Percentiles rank a stretch among this genome's conserved stretches.
These are phyloP conservation scores for Pachysandra terminalis DNA, from an alignment of 164 flowering plant species.

Conservation along the genomic window DNA sequence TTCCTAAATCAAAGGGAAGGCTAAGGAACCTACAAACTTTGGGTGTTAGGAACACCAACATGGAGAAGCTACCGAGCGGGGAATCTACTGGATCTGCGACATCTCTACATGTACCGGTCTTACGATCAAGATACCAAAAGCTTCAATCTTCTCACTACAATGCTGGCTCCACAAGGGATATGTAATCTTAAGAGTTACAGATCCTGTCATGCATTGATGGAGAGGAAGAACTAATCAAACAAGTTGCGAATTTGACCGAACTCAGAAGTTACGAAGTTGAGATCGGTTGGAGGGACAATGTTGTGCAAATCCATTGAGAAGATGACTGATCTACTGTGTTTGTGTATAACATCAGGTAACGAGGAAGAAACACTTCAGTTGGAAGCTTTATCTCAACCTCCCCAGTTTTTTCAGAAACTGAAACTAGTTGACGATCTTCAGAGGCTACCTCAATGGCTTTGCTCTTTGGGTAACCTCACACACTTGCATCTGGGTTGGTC, in stretches of 20 bases:
- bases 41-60: constrained; percentile 29
- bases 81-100: constrained; percentile 31
- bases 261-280: constrained; percentile 27
- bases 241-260: constrained; percentile 27
- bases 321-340: constrained; percentile 27
- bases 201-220: constrained; percentile 31
- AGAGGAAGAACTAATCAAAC: constrained; percentile 16
- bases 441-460: constrained; percentile 30
- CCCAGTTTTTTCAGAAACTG: constrained; percentile 31
- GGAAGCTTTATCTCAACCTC: constrained; percentile 20
- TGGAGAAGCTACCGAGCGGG: constrained; percentile 27
- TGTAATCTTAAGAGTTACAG: constrained; percentile 24
- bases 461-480: constrained; percentile 20
- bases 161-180: constrained; percentile 28
- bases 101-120: constrained; percentile 20
- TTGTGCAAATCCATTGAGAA: constrained; percentile 33
- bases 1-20: constrained; percentile 38
- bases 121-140: background rate
- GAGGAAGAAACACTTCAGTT: constrained; percentile 16
- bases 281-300: constrained; percentile 12
- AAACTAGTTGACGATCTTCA: constrained; percentile 21
- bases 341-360: constrained; percentile 17
- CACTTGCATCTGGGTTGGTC: constrained; percentile 22
- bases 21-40: constrained; percentile 34
- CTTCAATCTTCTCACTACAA: constrained; percentile 4